Conservation (phyloP, 2,329 filamentous ascomycete species). For the Cadophora luteo-olivacea region DNA sequence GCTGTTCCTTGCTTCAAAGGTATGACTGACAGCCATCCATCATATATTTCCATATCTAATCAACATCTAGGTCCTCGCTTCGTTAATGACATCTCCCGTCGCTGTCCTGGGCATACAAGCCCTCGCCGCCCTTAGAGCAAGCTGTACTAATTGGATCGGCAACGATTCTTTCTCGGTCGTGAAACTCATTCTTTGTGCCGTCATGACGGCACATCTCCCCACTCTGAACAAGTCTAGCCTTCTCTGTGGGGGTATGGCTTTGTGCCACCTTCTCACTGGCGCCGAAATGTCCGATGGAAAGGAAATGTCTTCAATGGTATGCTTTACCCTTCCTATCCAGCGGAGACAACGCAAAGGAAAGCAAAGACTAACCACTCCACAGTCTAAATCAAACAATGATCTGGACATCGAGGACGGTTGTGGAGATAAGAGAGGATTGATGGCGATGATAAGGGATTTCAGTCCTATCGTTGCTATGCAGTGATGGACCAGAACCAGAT, state of each 20-base stretch:
- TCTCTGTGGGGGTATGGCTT: background rate
- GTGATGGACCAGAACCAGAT: background rate
- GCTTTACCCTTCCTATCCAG: background rate
- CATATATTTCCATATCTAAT: background rate
- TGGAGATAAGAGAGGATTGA: background rate
- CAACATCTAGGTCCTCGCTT: background rate
- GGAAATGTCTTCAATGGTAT: constrained; percentile 2
- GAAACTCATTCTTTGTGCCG: constrained; percentile 16
- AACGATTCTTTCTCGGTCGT: constrained; percentile 18
- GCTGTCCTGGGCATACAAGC: constrained; percentile 2
- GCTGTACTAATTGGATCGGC: constrained; percentile 14
- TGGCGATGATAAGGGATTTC: constrained; percentile 16
- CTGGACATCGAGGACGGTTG: background rate
- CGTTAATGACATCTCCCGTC: background rate
- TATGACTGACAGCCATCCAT: background rate
- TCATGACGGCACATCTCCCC: constrained; percentile 12
- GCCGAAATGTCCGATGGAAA: background rate
- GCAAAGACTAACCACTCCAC: background rate
- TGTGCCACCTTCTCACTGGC: constrained; percentile 4
- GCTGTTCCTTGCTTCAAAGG: constrained; percentile 7
- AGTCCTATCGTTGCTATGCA: constrained; percentile 16
- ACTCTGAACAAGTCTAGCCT: background rate
- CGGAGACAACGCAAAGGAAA: background rate
- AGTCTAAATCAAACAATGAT: background rate
- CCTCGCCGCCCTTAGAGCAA: background rate